Conservation (phyloP, 768 basidiomycete species). For the Tulasnella sp. region DNA sequence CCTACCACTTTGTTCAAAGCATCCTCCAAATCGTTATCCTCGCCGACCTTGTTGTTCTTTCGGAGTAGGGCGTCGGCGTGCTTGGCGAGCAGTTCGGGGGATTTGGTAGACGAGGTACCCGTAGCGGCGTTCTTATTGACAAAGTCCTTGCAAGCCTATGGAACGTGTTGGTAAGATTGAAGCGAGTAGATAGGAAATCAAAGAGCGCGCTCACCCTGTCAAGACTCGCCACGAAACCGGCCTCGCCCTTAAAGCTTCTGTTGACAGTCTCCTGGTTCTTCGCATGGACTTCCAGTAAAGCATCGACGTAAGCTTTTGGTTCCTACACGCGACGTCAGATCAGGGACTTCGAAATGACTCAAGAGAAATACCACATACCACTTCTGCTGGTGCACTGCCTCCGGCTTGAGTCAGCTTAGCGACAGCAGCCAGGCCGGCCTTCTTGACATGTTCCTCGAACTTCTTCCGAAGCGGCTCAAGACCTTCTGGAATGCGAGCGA, state of each 20-base stretch:
- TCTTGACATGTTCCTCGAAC: conserved; percentile 94
- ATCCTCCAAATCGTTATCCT: conserved; percentile 82
- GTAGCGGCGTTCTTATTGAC: conserved; percentile 90
- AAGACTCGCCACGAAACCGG: conserved; percentile 84
- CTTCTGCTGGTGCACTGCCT: conserved; percentile 38
- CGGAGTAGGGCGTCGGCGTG: conserved; percentile 80
- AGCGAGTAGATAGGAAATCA: background rate
- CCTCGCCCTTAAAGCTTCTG: conserved; percentile 82
- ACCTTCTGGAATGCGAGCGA: conserved; percentile 82
- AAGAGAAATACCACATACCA: conserved; percentile 27
- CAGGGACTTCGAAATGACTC: background rate
- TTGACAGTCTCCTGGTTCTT: conserved; percentile 86
- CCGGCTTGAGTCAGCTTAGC: conserved; percentile 44
- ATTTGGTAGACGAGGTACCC: conserved; percentile 70
- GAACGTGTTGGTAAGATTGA: background rate
- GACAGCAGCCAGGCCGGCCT: conserved; percentile 71
- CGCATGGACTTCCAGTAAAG: conserved; percentile 77
- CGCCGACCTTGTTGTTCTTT: conserved; percentile 92
- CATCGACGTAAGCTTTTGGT: conserved; percentile 91
- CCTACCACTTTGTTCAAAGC: conserved; percentile 83
- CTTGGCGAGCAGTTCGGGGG: conserved; percentile 85
- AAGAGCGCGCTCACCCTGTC: conserved; percentile 38
- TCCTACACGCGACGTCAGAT: conserved; percentile 31
- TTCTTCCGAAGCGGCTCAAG: conserved; percentile 82
- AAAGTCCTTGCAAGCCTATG: conserved; percentile 85